These are phyloP conservation scores for Fusarium heterosporum DNA, from an alignment of 2,329 filamentous ascomycete genomes.

Conservation along the genomic window DNA sequence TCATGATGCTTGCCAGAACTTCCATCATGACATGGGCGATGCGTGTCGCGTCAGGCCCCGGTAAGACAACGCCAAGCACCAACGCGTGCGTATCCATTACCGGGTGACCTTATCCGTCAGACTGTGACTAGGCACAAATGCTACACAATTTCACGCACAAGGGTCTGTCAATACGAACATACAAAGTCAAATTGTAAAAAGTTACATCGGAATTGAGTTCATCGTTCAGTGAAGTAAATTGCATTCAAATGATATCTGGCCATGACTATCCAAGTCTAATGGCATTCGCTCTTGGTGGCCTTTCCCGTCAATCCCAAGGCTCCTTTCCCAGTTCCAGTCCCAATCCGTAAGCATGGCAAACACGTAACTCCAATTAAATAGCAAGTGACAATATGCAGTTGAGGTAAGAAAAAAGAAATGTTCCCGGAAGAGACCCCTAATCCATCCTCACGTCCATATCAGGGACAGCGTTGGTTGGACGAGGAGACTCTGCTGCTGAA, in stretches of 20 bases:
- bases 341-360: conserved; percentile 44
- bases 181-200: background rate
- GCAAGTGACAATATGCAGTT: conserved; percentile 24
- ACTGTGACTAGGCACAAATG: background rate
- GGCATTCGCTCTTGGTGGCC: conserved; percentile 36
- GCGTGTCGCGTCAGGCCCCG: conserved; percentile 14
- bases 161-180: background rate
- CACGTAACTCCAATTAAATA: conserved; percentile 42
- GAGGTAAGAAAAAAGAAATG: conserved; percentile 10
- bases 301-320: conserved; percentile 39
- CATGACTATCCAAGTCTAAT: conserved; percentile 40
- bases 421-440: conserved; percentile 32
- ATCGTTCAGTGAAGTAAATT: conserved; percentile 21
- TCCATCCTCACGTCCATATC: conserved; percentile 51
- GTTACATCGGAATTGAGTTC: background rate
- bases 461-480: conserved; percentile 35
- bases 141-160: background rate
- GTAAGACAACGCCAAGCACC: conserved; percentile 20
- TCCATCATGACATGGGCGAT: background rate
- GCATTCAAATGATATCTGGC: conserved; percentile 40
- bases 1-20: background rate
- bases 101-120: background rate
- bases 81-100: conserved; percentile 20
- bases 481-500: conserved; percentile 60
- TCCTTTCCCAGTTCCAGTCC: conserved; percentile 33